These are phyloP conservation scores for Citrullus amarus DNA, from an alignment of 306 rosid species.

Conservation along the genomic window DNA sequence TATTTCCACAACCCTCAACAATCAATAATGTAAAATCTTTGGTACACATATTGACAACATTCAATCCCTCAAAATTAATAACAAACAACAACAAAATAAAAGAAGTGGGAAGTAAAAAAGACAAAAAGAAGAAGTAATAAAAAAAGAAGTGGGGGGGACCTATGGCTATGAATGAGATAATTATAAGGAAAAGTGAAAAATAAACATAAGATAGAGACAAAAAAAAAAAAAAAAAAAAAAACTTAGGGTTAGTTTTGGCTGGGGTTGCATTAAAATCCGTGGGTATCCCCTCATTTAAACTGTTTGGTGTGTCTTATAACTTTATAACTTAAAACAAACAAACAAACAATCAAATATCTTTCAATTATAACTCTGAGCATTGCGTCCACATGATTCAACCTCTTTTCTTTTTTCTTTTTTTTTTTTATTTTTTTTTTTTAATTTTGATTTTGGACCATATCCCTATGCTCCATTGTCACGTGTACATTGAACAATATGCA, in stretches of 20 bases:
- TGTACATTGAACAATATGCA: neutral
- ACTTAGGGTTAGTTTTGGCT: neutral
- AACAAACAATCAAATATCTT: neutral
- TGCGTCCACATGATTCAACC: neutral
- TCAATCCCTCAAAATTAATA: neutral
- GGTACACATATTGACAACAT: neutral
- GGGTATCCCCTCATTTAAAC: slow-evolving; percentile 2
- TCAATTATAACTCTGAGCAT: neutral
- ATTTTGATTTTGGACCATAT: neutral
- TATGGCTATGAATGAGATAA: neutral
- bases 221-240: neutral
- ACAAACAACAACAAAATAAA: neutral
- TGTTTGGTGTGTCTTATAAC: neutral
- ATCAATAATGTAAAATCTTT: neutral
- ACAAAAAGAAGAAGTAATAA: neutral
- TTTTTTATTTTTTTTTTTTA: too few relatives aligned
- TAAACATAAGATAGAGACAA: neutral
- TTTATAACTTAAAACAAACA: neutral
- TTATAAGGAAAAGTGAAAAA: neutral
- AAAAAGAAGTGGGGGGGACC: neutral
- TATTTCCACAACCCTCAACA: too few relatives aligned
- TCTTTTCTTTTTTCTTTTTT: neutral
- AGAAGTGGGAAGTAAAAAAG: neutral
- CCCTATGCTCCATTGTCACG: neutral
- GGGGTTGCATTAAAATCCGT: neutral